Base-by-base conservation (phyloP, 2,329 filamentous ascomycete species). In the Trichoderma sp. region DNA sequence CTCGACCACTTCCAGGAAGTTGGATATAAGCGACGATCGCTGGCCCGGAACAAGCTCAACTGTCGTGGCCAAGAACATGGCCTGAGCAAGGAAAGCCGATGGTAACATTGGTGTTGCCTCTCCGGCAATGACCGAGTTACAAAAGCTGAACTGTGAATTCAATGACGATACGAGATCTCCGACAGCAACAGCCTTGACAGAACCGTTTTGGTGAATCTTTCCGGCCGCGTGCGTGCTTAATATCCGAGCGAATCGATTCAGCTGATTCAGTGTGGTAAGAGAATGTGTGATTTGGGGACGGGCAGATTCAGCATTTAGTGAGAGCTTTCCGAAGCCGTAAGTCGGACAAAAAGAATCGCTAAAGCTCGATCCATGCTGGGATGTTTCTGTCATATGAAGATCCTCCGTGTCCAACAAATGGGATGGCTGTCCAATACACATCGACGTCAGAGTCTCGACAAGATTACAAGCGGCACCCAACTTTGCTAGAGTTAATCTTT, bases 91-190 rank as follows among this genome's bases (percentile, higher is more conserved):
- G 24, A 70, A 70, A 18, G 67, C 67, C 6, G 67, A 70, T 9
- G 67, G 67, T 21, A 53, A 6, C 26, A 62, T 62, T 36, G 67
- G 67, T 4, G 57, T 62, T 28, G 67, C 56, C 6, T 61, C 67
- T 61, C 56, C 67, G 3, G 67, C 57, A 6, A 70, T 70, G 21
- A 70, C 67, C 21, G 67, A 70, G 47, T 70, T 70, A 58, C 67
- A 70, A 24, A 70, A 70, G 57, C 67, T 53, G 43, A 70, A 70
- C 11, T 70, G 67, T 15, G 67, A 58, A 70, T 62, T 26, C 39
- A 70, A 39, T 3, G 67, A 61, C 6, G 67, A 62, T 4, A 70
- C 67, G 18, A 70, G 67, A 12, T 70, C 67, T 21, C 67, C 67
- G 21, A 70, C 67, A n/a, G 67, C 21, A 36, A 53, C 58, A 36